Percentiles rank a stretch among this genome's conserved stretches.
Evolutionary conservation across 495 filamentous ascomycete genomes (phyloP).

Genomic region (Penicillium samsonianum): DNA sequence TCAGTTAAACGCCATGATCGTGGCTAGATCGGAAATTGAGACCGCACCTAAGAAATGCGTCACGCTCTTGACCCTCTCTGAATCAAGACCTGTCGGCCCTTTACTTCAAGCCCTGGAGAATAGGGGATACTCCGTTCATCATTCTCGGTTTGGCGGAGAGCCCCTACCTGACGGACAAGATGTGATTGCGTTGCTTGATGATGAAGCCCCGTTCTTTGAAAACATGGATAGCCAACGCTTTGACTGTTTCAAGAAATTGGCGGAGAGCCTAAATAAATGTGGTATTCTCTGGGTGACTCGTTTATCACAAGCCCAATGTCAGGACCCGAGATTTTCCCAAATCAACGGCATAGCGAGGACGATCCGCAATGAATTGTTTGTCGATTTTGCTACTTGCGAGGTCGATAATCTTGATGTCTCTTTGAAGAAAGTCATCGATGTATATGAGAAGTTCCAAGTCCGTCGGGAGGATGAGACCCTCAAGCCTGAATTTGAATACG

Average conservation of each 20-base stretch:
- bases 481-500: slow-evolving; percentile 39
- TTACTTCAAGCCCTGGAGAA: neutral
- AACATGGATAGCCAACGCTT: slow-evolving; percentile 24
- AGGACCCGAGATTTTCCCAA: slow-evolving; percentile 38
- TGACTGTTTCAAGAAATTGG: slow-evolving; percentile 21
- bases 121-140: slow-evolving; percentile 24
- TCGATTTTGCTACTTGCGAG: slow-evolving; percentile 47
- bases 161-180: slow-evolving; percentile 28
- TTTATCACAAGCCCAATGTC: slow-evolving; percentile 33
- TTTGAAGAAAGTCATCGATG: slow-evolving; percentile 14
- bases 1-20: slow-evolving; percentile 33
- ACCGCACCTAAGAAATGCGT: neutral
- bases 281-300: slow-evolving; percentile 40
- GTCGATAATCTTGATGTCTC: slow-evolving; percentile 28
- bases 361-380: slow-evolving; percentile 39
- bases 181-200: slow-evolving; percentile 40
- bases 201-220: slow-evolving; percentile 36
- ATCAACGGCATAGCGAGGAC: slow-evolving; percentile 44
- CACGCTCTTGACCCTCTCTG: neutral
- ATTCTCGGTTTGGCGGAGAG: slow-evolving; percentile 20
- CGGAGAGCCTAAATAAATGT: neutral
- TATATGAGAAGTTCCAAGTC: slow-evolving; percentile 30
- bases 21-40: slow-evolving; percentile 21
- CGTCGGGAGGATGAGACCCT: slow-evolving; percentile 1
- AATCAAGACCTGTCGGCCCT: neutral